Evolutionary conservation across 2,329 filamentous ascomycete genomes (phyloP), one percentile per base, ranked within the genome.

Genomic region (Penicillium sp.): DNA sequence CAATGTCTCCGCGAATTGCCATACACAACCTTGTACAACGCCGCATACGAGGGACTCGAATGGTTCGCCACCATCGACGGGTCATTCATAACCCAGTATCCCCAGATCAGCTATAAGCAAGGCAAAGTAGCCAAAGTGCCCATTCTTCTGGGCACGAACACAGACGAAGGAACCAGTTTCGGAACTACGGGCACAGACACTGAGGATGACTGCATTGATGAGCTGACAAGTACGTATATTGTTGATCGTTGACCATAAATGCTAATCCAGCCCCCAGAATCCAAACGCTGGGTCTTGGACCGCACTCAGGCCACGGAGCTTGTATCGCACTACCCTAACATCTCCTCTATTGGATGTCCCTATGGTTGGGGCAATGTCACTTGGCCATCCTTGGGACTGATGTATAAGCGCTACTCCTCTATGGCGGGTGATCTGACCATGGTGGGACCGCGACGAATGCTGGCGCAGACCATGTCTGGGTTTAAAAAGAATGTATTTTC

Each of bases 121-220:
- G 85, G 85, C 32, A 79, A 79, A 18, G 85, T 88, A 54, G 81
- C 86, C 44, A 77, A 82, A 34, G 83, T 89, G 0, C 84, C 86
- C 1, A 78, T 88, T 38, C 76, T 89, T 5, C 73, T 81, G 40
- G 87, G 87, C 5, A 80, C 81, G 31, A 88, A 88, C 67, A 81
- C 80, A 1, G 87, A 89, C 60, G 87, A 90, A 66, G 87, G 84
- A 2, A 81, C 80, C 1, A 75, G 76, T 3, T 87, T 86, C 60
- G 80, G 77, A 2, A 77, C 78, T 4, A 67, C 63, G 8, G 80
- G 79, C 13, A 63, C 86, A 53, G 78, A 85, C 66, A 83, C 79
- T 1, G 79, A 77, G 22, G 77, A 72, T 10, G 77, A 85, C 32
- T 82, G 86, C 57, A 64, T 75, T 32, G 65, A 67, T 22, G 70